These are phyloP conservation scores for Cercospora citrullina DNA, from an alignment of 2,329 filamentous ascomycete genomes.

Conservation along the genomic window DNA sequence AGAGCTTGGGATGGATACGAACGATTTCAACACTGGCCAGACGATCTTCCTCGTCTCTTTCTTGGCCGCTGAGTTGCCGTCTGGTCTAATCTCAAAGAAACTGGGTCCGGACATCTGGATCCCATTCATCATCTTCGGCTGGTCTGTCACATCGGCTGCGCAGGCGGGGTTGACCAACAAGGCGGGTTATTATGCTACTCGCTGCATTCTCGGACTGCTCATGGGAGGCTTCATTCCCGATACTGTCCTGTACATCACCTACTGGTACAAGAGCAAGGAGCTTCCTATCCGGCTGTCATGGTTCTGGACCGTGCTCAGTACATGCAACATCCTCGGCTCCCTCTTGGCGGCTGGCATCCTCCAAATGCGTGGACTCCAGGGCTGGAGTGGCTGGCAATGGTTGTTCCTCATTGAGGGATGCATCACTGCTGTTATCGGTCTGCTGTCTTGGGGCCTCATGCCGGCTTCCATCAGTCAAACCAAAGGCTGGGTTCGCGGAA, in stretches of 20 bases:
- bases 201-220: constrained; percentile 43
- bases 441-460: constrained; percentile 40
- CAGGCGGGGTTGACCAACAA: constrained; percentile 36
- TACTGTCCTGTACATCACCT: constrained; percentile 48
- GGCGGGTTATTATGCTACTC: constrained; percentile 40
- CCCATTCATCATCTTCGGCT: constrained; percentile 44
- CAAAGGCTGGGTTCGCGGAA: constrained; percentile 63
- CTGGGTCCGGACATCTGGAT: constrained; percentile 50
- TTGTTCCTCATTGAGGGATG: constrained; percentile 39
- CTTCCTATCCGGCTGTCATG: constrained; percentile 45
- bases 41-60: constrained; percentile 34
- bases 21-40: constrained; percentile 37
- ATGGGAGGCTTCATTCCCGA: constrained; percentile 46
- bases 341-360: constrained; percentile 58
- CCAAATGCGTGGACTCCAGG: constrained; percentile 39
- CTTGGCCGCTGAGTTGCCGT: constrained; percentile 45
- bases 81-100: constrained; percentile 50
- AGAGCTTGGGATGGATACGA: constrained; percentile 33
- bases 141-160: constrained; percentile 44
- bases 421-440: constrained; percentile 35
- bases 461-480: constrained; percentile 62
- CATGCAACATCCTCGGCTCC: constrained; percentile 36
- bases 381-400: constrained; percentile 28
- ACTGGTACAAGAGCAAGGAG: constrained; percentile 40
- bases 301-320: constrained; percentile 43